A percentile compares a stretch with the other conserved stretches of the same genome.
Evolutionary conservation across 1,139 yeast species (phyloP).

Genomic region (Yamadazyma buinensis): DNA sequence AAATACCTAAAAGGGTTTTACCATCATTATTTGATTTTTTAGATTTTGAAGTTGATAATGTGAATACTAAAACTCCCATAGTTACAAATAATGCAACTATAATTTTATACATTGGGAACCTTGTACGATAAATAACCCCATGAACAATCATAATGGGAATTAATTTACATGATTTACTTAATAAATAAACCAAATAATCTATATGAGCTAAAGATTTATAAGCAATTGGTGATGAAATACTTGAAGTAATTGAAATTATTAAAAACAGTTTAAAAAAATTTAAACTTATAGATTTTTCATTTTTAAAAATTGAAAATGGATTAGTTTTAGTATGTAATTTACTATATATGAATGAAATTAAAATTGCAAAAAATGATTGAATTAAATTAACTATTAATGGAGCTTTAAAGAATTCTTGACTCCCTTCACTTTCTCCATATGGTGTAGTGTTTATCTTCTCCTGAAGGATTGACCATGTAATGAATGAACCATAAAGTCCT

Average conservation of each 20-base stretch:
- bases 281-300: conserved; percentile 16
- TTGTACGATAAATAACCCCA: conserved; percentile 63
- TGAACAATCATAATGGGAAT: conserved; percentile 91
- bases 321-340: conserved; percentile 24
- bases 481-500: conserved; percentile 81
- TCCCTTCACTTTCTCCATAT: conserved; percentile 48
- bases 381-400: conserved; percentile 72
- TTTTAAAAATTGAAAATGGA: conserved; percentile 28
- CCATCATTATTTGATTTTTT: conserved; percentile 34
- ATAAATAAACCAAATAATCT: conserved; percentile 76
- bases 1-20: conserved; percentile 51
- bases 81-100: conserved; percentile 75
- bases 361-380: conserved; percentile 70
- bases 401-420: conserved; percentile 54
- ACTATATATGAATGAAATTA: conserved; percentile 64
- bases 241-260: conserved; percentile 72
- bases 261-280: conserved; percentile 41
- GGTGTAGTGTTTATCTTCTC: conserved; percentile 81
- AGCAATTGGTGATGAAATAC: conserved; percentile 78
- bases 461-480: conserved; percentile 89
- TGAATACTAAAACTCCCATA: conserved; percentile 75
- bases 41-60: conserved; percentile 37
- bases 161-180: conserved; percentile 91
- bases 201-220: conserved; percentile 75
- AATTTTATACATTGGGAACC: conserved; percentile 74